These are phyloP conservation scores for Suhomyces panamericanus DNA, from an alignment of 1,139 yeast species.

Conservation along the genomic window DNA sequence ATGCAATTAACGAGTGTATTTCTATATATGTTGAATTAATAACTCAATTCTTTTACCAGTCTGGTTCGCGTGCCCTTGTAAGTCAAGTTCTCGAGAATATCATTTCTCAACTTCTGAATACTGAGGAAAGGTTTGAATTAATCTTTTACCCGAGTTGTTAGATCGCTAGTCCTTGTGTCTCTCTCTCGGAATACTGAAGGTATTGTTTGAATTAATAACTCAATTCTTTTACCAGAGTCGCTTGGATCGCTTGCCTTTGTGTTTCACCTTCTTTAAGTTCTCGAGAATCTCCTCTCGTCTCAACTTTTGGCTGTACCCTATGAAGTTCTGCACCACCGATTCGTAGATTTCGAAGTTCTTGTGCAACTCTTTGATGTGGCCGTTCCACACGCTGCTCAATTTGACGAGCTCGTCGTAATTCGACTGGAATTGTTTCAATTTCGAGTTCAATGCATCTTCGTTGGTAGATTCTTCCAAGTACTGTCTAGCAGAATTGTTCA, in stretches of 20 bases:
- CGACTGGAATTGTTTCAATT: constrained; percentile 29
- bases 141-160: too few relatives aligned
- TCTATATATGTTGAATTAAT: constrained; percentile 1
- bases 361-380: constrained; percentile 41
- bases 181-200: too few relatives aligned
- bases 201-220: not conserved
- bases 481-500: constrained; percentile 34
- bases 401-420: constrained; percentile 33
- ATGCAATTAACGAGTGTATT: constrained; percentile 4
- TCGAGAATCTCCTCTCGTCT: constrained; percentile 51
- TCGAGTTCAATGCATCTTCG: constrained; percentile 26
- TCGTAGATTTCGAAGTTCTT: constrained; percentile 66
- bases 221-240: constrained; percentile 9
- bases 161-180: too few relatives aligned
- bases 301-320: constrained; percentile 66
- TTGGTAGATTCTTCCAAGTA: constrained; percentile 25
- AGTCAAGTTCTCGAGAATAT: too few relatives aligned
- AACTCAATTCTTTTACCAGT: not conserved
- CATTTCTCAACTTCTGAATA: too few relatives aligned
- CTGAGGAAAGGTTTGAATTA: too few relatives aligned
- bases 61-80: too few relatives aligned
- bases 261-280: constrained; percentile 29
- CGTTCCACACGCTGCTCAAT: constrained; percentile 51
- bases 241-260: constrained; percentile 11
- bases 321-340: constrained; percentile 66